Evolutionary conservation across 1,139 yeast species (phyloP).

Genomic region (Suhomyces kunorum): DNA sequence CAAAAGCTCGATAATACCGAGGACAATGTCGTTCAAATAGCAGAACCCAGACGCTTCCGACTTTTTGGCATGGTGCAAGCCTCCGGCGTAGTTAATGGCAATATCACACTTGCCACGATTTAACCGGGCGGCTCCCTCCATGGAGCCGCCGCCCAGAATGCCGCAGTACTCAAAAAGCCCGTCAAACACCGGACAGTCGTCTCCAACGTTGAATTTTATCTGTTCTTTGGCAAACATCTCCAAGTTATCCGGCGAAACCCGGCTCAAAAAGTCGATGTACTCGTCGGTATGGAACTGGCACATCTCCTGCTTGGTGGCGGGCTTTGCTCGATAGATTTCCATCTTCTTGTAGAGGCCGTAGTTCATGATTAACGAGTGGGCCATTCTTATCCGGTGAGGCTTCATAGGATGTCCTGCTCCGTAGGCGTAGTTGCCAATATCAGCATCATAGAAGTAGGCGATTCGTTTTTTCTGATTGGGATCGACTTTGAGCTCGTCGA

Average conservation of each 20-base stretch:
- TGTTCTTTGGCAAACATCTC: slow-evolving; percentile 90
- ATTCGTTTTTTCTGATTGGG: slow-evolving; percentile 40
- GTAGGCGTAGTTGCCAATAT: slow-evolving; percentile 95
- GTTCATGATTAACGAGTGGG: slow-evolving; percentile 94
- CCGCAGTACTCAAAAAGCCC: slow-evolving; percentile 94
- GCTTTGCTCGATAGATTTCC: slow-evolving; percentile 96
- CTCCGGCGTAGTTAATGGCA: slow-evolving; percentile 98
- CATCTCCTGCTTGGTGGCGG: slow-evolving; percentile 97
- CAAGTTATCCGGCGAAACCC: slow-evolving; percentile 93
- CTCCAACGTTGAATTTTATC: slow-evolving; percentile 92
- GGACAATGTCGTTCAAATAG: slow-evolving; percentile 80
- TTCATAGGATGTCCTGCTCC: slow-evolving; percentile 99
- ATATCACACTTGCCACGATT: slow-evolving; percentile 92
- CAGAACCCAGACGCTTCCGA: slow-evolving; percentile 96
- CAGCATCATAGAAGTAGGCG: slow-evolving; percentile 59
- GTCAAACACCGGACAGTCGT: slow-evolving; percentile 97
- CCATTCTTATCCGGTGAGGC: slow-evolving; percentile 98
- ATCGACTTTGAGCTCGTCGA: slow-evolving; percentile 47
- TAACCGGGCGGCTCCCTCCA: slow-evolving; percentile 95
- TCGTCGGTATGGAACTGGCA: slow-evolving; percentile 98
- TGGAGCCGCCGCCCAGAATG: slow-evolving; percentile 92
- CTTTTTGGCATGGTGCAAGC: slow-evolving; percentile 95
- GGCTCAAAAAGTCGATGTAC: slow-evolving; percentile 86
- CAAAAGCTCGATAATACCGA: slow-evolving; percentile 85
- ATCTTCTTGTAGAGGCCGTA: slow-evolving; percentile 94